A percentile compares a stretch with the other conserved stretches of the same genome.
Evolutionary conservation across 257 asterid species (phyloP).

Genomic region (Lycium barbarum): DNA sequence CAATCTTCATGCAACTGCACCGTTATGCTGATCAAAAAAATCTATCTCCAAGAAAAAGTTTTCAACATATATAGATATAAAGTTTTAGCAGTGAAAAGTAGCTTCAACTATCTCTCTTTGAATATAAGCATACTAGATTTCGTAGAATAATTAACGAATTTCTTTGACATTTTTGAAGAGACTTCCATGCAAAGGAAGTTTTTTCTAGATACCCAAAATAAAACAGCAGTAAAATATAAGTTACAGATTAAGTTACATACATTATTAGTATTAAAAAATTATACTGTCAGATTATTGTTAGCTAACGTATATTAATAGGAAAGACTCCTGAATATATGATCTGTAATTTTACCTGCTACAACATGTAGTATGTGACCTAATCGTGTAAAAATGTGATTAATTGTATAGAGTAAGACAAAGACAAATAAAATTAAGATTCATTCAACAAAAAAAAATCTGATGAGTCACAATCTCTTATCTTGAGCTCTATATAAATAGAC

Average conservation of each 20-base stretch:
- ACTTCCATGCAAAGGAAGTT: constrained; percentile 15
- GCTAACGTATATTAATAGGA: too few relatives aligned
- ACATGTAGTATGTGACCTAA: not conserved
- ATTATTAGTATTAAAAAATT: not conserved
- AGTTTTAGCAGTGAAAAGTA: constrained; percentile 28
- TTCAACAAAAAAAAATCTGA: not conserved
- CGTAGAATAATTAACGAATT: constrained; percentile 23
- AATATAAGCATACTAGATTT: not conserved
- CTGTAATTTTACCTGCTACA: not conserved
- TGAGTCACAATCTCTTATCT: not conserved
- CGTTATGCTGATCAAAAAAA: not conserved
- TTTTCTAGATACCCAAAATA: constrained; percentile 15
- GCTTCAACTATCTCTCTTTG: constrained; percentile 15
- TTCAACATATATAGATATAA: constrained; percentile 7
- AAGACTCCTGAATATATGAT: not conserved
- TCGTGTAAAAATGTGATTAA: not conserved
- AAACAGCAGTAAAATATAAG: not conserved
- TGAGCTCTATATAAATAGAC: constrained; percentile 8
- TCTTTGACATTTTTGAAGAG: constrained; percentile 5
- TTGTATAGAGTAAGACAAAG: not conserved
- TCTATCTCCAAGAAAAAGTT: constrained; percentile 7
- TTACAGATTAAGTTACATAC: not conserved
- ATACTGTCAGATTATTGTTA: not conserved
- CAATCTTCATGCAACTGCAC: not conserved
- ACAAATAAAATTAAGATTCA: not conserved